Evolutionary conservation across 257 asterid genomes (phyloP).

Genomic region (Solanum pinnatisectum): DNA sequence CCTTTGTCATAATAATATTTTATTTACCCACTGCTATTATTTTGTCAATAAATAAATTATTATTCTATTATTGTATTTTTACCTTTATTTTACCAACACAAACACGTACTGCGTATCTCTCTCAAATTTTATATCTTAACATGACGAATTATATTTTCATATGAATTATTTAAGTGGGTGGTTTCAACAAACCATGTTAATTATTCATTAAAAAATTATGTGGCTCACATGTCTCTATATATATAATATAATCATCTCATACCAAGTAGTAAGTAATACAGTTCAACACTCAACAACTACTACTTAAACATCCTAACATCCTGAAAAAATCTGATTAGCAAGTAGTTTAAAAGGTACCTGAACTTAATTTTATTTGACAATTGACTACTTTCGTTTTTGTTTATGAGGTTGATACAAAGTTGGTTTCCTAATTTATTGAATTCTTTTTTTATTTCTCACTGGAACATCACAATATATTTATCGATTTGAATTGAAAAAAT

Average conservation of each 20-base stretch:
- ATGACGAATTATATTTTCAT: neutral
- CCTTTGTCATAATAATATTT: no score
- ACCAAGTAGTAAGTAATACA: neutral
- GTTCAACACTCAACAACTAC: neutral
- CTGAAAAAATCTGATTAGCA: neutral
- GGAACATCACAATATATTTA: neutral
- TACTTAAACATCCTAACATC: neutral
- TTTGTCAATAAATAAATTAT: neutral
- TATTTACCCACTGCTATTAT: neutral
- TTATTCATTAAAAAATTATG: neutral
- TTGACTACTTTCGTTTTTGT: neutral
- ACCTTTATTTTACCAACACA: neutral
- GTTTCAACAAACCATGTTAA: neutral
- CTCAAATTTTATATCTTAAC: neutral
- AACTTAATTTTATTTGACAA: neutral
- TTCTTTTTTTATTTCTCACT: neutral
- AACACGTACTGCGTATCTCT: neutral
- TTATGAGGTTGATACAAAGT: neutral
- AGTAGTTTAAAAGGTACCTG: neutral
- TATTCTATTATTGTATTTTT: neutral
- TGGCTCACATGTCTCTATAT: neutral
- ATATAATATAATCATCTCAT: neutral
- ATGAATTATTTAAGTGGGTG: neutral
- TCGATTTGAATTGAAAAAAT: neutral
- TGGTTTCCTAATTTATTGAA: neutral